Evolutionary conservation across 139 green algal species (phyloP).

Genomic region (Coccomyxa sp.): DNA sequence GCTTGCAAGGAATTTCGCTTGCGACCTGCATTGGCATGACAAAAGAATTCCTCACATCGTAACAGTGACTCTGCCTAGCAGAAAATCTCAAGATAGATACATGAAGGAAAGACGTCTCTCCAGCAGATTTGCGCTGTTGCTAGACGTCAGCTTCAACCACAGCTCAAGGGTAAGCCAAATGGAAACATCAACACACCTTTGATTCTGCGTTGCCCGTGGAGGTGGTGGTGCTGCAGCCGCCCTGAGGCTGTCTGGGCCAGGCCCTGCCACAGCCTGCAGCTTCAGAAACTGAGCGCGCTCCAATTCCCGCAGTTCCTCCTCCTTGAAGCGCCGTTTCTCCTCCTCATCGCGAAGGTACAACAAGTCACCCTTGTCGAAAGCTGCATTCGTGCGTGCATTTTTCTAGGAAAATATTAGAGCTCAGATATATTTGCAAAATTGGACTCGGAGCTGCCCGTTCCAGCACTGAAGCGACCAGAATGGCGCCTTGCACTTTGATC

Average conservation of each 20-base stretch:
- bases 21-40: neutral
- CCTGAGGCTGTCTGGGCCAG: neutral
- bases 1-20: neutral
- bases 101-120: neutral
- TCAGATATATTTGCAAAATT: neutral
- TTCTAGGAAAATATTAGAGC: neutral
- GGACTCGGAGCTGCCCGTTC: neutral
- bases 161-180: neutral
- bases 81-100: neutral
- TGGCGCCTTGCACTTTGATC: no score
- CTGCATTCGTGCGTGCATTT: slow-evolving; percentile 7
- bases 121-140: neutral
- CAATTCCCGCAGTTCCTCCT: slow-evolving; percentile 37
- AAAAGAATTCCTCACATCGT: neutral
- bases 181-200: neutral
- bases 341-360: slow-evolving; percentile 51
- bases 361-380: slow-evolving; percentile 57
- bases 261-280: neutral
- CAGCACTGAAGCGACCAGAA: neutral
- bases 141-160: no score
- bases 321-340: slow-evolving; percentile 35
- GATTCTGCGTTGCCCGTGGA: neutral
- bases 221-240: neutral
- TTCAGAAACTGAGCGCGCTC: slow-evolving; percentile 14
- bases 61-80: neutral